Conservation (phyloP, 2,329 filamentous ascomycete species). For the Pestalotiopsis sp. region DNA sequence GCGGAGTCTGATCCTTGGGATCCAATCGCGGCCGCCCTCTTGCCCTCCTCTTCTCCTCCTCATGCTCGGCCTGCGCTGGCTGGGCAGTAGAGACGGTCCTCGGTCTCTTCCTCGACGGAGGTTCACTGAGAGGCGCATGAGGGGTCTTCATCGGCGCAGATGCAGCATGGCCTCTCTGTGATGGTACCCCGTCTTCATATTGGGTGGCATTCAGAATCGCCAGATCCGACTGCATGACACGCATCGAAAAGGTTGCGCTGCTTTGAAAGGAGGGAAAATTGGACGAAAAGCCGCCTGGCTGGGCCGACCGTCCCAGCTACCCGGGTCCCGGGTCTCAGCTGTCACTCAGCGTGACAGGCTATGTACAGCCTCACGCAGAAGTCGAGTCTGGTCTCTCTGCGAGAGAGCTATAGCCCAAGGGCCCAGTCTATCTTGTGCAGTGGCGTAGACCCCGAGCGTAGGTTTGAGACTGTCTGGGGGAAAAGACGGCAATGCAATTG, state of each 20-base stretch:
- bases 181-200: constrained; percentile 38
- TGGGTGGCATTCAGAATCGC: constrained; percentile 50
- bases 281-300: background rate
- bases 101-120: constrained; percentile 31
- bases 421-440: background rate
- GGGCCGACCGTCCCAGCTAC: background rate
- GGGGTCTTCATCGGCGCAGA: constrained; percentile 16
- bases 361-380: background rate
- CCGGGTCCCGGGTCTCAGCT: background rate
- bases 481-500: background rate
- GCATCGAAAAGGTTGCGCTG: background rate
- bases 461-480: background rate
- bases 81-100: constrained; percentile 23
- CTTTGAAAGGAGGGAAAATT: background rate
- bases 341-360: background rate
- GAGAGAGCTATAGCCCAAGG: background rate
- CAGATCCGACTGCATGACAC: constrained; percentile 33
- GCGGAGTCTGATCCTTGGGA: constrained; percentile 75
- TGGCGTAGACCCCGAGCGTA: background rate
- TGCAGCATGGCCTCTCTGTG: constrained; percentile 19
- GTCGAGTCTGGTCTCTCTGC: background rate
- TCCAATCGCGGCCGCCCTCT: constrained; percentile 76
- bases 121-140: constrained; percentile 7
- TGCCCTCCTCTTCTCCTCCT: constrained; percentile 58
- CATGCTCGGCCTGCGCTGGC: constrained; percentile 37